Percentiles rank a stretch among this genome's conserved stretches.
Conservation (phyloP, 345 rosid species). For the Salix brachista region DNA sequence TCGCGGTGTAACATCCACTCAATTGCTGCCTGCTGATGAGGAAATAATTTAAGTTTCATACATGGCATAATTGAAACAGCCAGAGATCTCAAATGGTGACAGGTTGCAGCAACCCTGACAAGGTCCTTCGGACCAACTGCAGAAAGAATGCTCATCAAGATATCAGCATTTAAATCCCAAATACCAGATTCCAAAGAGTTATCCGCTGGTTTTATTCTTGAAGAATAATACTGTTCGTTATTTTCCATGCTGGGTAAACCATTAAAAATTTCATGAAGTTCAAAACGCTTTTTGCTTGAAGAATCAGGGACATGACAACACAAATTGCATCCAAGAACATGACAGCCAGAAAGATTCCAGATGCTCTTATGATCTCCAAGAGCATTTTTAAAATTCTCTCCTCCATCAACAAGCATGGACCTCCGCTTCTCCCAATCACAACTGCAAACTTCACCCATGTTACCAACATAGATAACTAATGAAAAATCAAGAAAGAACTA, state of each 20-base stretch:
- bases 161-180: constrained; percentile 71
- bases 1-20: constrained; percentile 95
- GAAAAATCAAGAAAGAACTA: not conserved
- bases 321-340: constrained; percentile 70
- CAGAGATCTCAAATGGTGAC: constrained; percentile 68
- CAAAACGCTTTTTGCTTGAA: constrained; percentile 54
- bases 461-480: not conserved
- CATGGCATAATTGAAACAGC: constrained; percentile 69
- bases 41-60: constrained; percentile 82
- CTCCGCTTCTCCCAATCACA: constrained; percentile 80
- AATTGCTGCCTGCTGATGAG: constrained; percentile 92
- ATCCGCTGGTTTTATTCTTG: constrained; percentile 44
- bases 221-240: constrained; percentile 32
- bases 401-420: constrained; percentile 40
- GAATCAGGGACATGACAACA: constrained; percentile 44
- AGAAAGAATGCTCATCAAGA: constrained; percentile 49
- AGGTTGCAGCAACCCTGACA: constrained; percentile 60
- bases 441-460: constrained; percentile 43
- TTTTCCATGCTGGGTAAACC: constrained; percentile 55
- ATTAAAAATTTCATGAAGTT: constrained; percentile 77
- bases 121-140: constrained; percentile 61
- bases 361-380: constrained; percentile 32
- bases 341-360: constrained; percentile 74
- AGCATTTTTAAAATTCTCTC: constrained; percentile 26
- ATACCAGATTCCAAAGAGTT: constrained; percentile 46